These are phyloP conservation scores for Phaseolus coccineus DNA, from an alignment of 331 rosid species.

Conservation along the genomic window DNA sequence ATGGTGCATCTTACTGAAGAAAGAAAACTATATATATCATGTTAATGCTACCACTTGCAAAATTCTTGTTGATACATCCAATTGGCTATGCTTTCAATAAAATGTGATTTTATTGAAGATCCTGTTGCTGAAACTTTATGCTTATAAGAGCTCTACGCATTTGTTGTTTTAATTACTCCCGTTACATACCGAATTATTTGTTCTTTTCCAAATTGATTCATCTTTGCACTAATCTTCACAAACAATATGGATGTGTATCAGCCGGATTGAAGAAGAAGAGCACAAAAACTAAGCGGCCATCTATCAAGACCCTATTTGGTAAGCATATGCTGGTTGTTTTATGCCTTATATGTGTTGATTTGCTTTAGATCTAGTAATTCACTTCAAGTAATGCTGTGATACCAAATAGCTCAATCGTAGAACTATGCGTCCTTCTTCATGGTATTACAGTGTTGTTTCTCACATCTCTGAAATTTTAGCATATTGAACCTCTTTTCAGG, in stretches of 20 bases:
- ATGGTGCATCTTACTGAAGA: neutral
- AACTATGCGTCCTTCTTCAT: neutral
- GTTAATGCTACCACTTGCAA: neutral
- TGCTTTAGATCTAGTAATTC: slow-evolving; percentile 28
- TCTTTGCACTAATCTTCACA: slow-evolving; percentile 30
- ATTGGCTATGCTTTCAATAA: slow-evolving; percentile 29
- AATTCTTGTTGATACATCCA: neutral
- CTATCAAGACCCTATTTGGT: slow-evolving; percentile 94
- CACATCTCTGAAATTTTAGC: slow-evolving; percentile 9
- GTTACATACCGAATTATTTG: neutral
- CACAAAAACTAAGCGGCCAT: slow-evolving; percentile 85
- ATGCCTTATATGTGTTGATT: slow-evolving; percentile 7
- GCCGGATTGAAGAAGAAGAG: slow-evolving; percentile 97
- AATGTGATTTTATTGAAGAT: slow-evolving; percentile 27
- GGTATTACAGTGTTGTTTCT: slow-evolving; percentile 8
- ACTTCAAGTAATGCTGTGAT: neutral
- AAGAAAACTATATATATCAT: neutral
- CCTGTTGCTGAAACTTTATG: neutral
- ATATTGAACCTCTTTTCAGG: slow-evolving; percentile 3
- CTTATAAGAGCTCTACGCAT: slow-evolving; percentile 2
- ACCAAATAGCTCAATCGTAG: neutral
- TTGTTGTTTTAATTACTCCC: neutral
- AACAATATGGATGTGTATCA: slow-evolving; percentile 50
- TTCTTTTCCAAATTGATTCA: slow-evolving; percentile 6
- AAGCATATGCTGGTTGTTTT: slow-evolving; percentile 44